Evolutionary conservation across 139 green algal species (phyloP), one percentile per base, ranked within the genome.

Genomic region (Tetradesmus obliquus): DNA sequence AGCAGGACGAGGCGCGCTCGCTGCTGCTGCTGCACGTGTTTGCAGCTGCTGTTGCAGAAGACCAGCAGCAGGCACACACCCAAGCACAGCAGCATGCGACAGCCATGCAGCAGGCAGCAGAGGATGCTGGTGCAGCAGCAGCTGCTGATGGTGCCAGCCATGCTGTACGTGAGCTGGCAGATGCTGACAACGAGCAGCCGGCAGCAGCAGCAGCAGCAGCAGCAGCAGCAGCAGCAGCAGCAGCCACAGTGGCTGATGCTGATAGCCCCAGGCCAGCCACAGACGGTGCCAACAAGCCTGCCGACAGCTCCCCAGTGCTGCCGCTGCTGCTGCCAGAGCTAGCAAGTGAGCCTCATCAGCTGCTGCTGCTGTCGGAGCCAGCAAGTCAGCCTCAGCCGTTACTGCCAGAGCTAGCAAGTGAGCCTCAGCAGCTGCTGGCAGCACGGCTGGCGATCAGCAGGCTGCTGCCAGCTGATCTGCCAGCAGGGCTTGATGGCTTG

Each of bases 21-120:
- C 80, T 85, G 80, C 51, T 55, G 13, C 80, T 85, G 80, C 80
- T 85, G 80, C 80, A 85, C 3, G 51, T 85, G 45, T 85, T 85
- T 24, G 66, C 66, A 76, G 66, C 66, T 76, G 66, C 66, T 76
- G 66, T 76, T 76, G 66, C 66, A n/a, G 66, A 76, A 76, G 66
- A 76, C 15, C n/a, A 10, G 66, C 66, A 76, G 10, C 66, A 45
- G 32, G 32, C 32, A 45, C 32, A 45, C 0, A 45, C 32, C 32
- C 32, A 45, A 45, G 32, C 32, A 45, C 32, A 76, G 66, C 66
- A 76, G 66, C 17, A 76, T 7, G 57, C 8, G 57, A 66, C 57
- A 1, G 57, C 57, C 7, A 12, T 20, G 60, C 60, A 24, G 66
- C 66, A 76, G 66, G 3, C n/a, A 3, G 19, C 60, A 71, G 60